A percentile compares a stretch with the other conserved stretches of the same genome.
phyloP scores from a whole-genome alignment of 2,329 filamentous ascomycete species.

The Westerdykella aurantiaca region DNA sequence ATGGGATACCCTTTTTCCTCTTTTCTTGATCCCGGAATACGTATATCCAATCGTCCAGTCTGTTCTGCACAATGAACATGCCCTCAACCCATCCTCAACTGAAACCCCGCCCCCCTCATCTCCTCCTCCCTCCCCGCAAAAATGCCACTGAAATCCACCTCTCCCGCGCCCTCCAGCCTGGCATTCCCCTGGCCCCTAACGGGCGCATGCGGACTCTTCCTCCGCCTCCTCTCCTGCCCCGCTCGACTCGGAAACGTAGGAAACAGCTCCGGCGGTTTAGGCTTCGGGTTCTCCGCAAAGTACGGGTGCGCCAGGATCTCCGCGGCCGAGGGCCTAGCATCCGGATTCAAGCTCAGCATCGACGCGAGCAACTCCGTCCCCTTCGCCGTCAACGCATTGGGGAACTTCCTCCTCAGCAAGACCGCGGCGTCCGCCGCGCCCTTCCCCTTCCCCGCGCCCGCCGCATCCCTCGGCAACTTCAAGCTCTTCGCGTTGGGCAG shows the following conservation, averaged over 20 bases:
- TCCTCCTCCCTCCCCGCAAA: slow-evolving; percentile 46
- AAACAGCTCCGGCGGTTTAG: slow-evolving; percentile 88
- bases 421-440: slow-evolving; percentile 38
- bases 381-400: slow-evolving; percentile 66
- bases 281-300: slow-evolving; percentile 82
- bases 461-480: slow-evolving; percentile 54
- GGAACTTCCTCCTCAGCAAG: slow-evolving; percentile 70
- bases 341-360: slow-evolving; percentile 71
- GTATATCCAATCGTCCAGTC: too few relatives aligned
- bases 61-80: too few relatives aligned
- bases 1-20: too few relatives aligned
- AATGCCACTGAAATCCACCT: slow-evolving; percentile 46
- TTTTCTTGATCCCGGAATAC: too few relatives aligned
- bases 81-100: slow-evolving; percentile 26
- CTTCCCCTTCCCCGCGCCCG: slow-evolving; percentile 8
- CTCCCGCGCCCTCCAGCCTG: slow-evolving; percentile 44
- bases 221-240: slow-evolving; percentile 74
- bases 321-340: slow-evolving; percentile 60
- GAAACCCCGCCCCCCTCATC: slow-evolving; percentile 46
- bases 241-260: slow-evolving; percentile 96
- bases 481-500: slow-evolving; percentile 81
- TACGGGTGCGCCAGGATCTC: slow-evolving; percentile 76
- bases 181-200: slow-evolving; percentile 56
- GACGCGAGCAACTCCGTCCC: slow-evolving; percentile 64
- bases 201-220: slow-evolving; percentile 75